These are phyloP conservation scores for Monosporascus sp. DNA, from an alignment of 2,329 filamentous ascomycete species.

Conservation along the genomic window DNA sequence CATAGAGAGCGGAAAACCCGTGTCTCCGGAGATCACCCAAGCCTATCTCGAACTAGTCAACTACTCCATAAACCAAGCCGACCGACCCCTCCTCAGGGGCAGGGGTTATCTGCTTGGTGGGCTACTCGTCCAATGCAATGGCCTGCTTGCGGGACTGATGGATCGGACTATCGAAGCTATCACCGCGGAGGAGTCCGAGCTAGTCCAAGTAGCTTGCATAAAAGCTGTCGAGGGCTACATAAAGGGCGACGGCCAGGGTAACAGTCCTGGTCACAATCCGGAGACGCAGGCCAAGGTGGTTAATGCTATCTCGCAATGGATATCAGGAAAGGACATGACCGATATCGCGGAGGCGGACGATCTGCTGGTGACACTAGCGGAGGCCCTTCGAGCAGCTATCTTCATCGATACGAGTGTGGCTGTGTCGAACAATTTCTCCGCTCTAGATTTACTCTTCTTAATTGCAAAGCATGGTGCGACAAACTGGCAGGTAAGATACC, in stretches of 20 bases:
- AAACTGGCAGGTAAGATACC: slow-evolving; percentile 64
- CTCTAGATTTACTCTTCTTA: slow-evolving; percentile 79
- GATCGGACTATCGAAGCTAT: slow-evolving; percentile 73
- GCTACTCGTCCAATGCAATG: slow-evolving; percentile 64
- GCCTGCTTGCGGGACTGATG: slow-evolving; percentile 60
- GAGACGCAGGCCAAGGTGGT: slow-evolving; percentile 51
- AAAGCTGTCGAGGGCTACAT: slow-evolving; percentile 72
- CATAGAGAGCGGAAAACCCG: slow-evolving; percentile 66
- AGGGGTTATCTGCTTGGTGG: slow-evolving; percentile 85
- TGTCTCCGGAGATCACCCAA: slow-evolving; percentile 64
- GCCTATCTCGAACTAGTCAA: slow-evolving; percentile 78
- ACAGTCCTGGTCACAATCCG: slow-evolving; percentile 42
- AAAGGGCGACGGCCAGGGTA: slow-evolving; percentile 35
- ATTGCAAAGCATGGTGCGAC: slow-evolving; percentile 82
- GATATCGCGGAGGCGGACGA: slow-evolving; percentile 89
- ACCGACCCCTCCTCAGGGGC: slow-evolving; percentile 75
- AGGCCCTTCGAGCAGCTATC: slow-evolving; percentile 79
- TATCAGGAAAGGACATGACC: slow-evolving; percentile 72
- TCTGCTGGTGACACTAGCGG: slow-evolving; percentile 81
- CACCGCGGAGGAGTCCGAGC: slow-evolving; percentile 69
- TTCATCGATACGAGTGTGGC: slow-evolving; percentile 71
- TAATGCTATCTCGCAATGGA: slow-evolving; percentile 64
- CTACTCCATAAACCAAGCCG: slow-evolving; percentile 63
- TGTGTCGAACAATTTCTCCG: slow-evolving; percentile 64
- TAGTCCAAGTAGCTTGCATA: slow-evolving; percentile 89